phyloP scores from a whole-genome alignment of 2,329 filamentous ascomycete genomes.

The Sphaerulina populicola region DNA sequence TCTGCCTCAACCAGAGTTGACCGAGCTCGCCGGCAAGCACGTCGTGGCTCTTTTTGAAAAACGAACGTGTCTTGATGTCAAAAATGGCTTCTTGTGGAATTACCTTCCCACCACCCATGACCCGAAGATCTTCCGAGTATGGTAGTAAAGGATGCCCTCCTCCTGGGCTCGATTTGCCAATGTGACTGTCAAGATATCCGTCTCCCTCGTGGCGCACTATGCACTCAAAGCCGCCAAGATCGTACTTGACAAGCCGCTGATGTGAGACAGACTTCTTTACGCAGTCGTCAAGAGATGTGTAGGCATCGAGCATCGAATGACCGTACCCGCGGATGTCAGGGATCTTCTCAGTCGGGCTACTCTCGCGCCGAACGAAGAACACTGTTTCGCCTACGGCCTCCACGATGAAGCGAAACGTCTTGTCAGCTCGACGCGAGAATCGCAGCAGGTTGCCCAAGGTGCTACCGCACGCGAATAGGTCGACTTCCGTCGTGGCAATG shows the following conservation, averaged over 20 bases:
- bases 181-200: slow-evolving; percentile 41
- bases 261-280: slow-evolving; percentile 52
- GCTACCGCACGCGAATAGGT: slow-evolving; percentile 54
- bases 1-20: slow-evolving; percentile 45
- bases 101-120: slow-evolving; percentile 11
- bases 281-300: slow-evolving; percentile 54
- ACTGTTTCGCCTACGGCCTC: slow-evolving; percentile 50
- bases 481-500: slow-evolving; percentile 35
- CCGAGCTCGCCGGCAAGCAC: slow-evolving; percentile 37
- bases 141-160: neutral
- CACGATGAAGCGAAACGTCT: slow-evolving; percentile 51
- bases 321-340: slow-evolving; percentile 52
- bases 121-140: slow-evolving; percentile 3
- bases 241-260: slow-evolving; percentile 54
- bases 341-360: slow-evolving; percentile 51
- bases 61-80: slow-evolving; percentile 46
- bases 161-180: neutral
- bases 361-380: slow-evolving; percentile 57
- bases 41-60: slow-evolving; percentile 29
- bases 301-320: slow-evolving; percentile 57
- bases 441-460: slow-evolving; percentile 55
- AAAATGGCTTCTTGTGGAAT: slow-evolving; percentile 43
- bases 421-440: slow-evolving; percentile 43
- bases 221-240: slow-evolving; percentile 46
- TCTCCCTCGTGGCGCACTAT: slow-evolving; percentile 53